Conservation (phyloP, 2,329 filamentous ascomycete species). For the Penicillium fuscoglaucum region DNA sequence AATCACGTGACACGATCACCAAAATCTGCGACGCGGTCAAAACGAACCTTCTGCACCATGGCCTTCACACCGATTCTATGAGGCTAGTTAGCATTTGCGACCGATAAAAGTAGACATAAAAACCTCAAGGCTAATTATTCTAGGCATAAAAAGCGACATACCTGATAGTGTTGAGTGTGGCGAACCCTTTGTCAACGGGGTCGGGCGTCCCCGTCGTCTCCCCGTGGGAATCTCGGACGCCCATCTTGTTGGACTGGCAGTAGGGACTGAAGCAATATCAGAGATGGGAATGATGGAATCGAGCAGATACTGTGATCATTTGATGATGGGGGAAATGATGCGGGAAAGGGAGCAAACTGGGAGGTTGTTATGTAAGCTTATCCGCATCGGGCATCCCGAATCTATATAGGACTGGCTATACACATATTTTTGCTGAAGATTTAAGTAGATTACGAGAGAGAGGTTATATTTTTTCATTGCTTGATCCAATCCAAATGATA, state of each 20-base stretch:
- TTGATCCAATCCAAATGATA: background rate
- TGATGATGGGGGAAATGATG: constrained; percentile 5
- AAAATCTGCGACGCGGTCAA: constrained; percentile 19
- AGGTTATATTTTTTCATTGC: background rate
- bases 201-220: constrained; percentile 58
- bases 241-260: constrained; percentile 46
- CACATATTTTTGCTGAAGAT: background rate
- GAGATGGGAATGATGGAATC: constrained; percentile 10
- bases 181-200: constrained; percentile 72
- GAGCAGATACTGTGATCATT: background rate
- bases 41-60: constrained; percentile 67
- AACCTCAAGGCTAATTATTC: constrained; percentile 8
- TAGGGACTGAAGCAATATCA: constrained; percentile 3
- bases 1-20: constrained; percentile 35
- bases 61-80: constrained; percentile 65
- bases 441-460: background rate
- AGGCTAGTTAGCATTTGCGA: constrained; percentile 35
- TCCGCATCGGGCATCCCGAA: constrained; percentile 2
- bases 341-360: constrained; percentile 10
- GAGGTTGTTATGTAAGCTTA: constrained; percentile 6
- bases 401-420: background rate
- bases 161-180: constrained; percentile 81
- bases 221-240: constrained; percentile 55
- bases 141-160: constrained; percentile 46
- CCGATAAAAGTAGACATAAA: constrained; percentile 31